Base-by-base conservation (phyloP, 768 basidiomycete genomes). In the Hemileccinum rubropunctum region DNA sequence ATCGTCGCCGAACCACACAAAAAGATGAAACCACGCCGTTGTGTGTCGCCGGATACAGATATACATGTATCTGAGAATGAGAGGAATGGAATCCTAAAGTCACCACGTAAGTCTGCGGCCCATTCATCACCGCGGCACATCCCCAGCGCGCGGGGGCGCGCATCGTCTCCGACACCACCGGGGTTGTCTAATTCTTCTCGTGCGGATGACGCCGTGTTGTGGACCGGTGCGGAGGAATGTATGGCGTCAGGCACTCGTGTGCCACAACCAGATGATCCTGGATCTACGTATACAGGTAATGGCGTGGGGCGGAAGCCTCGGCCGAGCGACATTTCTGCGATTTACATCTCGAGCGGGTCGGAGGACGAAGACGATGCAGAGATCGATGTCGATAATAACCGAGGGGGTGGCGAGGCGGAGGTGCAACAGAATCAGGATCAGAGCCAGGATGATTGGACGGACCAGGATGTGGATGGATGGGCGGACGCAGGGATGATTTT, bases 281-380 rank as follows among this genome's bases (percentile, higher is more conserved):
- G 34, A 47, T 38, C 35, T n/a, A 15, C 12, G 11, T 34, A 13
- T 17, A 30, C 18, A 2, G 18, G 30, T 30, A 28, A 10, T 13
- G n/a, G 4, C 17, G 39, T 48, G 1, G 34, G 28, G 14, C 38
- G 48, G 32, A 51, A 52, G 26, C 45, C 51, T 1, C 42, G 56
- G 10, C 17, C 10, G 17, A 58, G 57, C 42, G 53, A 59, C 37
- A 9, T 46, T 10, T 54, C 48, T 44, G 54, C 51, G 13, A 65
- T 65, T 23, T 64, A 43, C 42, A 65, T 65, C 18, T 66, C 64
- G 8, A 65, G 64, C 8, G 63, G 51, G 20, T 66, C 64, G 26
- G 64, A 65, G 39, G 59, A 54, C n/a, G 61, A 56, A 35, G 37
- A n/a, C 4, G 15, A n/a, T 6, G 33, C 36, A 13, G 13, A 18